Evolutionary conservation across 164 flowering plant species (phyloP).

Genomic region (Liriodendron chinense): DNA sequence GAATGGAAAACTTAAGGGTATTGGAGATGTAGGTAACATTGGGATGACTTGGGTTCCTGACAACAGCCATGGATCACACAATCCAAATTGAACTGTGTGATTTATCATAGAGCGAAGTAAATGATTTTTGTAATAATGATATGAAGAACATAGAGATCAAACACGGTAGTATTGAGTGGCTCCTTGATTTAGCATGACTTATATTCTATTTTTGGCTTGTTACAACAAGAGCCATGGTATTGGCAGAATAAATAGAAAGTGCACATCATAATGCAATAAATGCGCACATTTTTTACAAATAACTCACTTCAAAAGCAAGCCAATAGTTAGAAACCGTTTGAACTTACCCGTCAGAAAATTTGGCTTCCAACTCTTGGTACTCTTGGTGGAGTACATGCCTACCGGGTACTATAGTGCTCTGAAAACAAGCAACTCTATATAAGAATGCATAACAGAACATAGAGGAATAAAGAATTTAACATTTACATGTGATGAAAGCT

Average conservation of each 20-base stretch:
- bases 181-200: too few relatives aligned
- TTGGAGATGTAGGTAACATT: too few relatives aligned
- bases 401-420: conserved; percentile 84
- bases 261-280: conserved; percentile 4
- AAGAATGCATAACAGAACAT: not conserved
- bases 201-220: too few relatives aligned
- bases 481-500: not conserved
- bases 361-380: conserved; percentile 65
- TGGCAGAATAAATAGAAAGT: not conserved
- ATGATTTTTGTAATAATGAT: not conserved
- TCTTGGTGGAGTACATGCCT: conserved; percentile 57
- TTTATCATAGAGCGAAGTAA: not conserved
- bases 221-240: not conserved
- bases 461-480: not conserved
- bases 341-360: conserved; percentile 74
- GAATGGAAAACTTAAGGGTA: too few relatives aligned
- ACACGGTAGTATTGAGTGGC: too few relatives aligned
- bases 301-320: not conserved
- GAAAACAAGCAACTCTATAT: conserved; percentile 16
- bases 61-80: too few relatives aligned
- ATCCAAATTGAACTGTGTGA: too few relatives aligned
- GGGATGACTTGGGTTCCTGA: too few relatives aligned
- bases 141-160: too few relatives aligned
- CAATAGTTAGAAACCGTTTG: conserved; percentile 8
- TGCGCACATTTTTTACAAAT: conserved; percentile 56